Evolutionary conservation across 2,329 filamentous ascomycete genomes (phyloP).

Genomic region (Scedosporium apiospermum): DNA sequence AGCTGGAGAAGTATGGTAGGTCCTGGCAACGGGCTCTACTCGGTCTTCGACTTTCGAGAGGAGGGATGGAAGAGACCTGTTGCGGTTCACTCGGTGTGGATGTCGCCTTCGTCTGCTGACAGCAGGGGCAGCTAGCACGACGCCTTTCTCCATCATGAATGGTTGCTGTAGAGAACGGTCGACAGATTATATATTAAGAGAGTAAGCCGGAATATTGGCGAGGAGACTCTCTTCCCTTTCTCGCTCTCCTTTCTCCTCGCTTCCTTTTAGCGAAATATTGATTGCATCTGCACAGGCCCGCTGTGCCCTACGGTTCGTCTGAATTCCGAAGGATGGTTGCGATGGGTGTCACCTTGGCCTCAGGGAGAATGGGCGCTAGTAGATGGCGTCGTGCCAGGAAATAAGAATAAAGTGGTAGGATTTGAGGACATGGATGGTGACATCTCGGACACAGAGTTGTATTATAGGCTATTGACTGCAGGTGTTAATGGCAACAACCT

Average conservation of each 20-base stretch:
- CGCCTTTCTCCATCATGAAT: neutral
- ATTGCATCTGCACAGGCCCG: neutral
- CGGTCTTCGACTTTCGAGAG: neutral
- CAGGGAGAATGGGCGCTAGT: neutral
- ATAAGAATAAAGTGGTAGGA: neutral
- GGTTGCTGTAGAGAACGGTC: neutral
- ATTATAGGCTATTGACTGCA: neutral
- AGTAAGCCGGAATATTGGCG: neutral
- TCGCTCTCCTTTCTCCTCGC: neutral
- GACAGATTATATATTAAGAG: neutral
- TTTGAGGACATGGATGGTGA: neutral
- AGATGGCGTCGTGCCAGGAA: neutral
- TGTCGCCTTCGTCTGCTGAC: neutral
- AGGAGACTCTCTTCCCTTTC: neutral
- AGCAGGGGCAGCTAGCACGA: neutral
- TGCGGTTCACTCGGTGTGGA: neutral
- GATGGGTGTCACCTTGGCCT: neutral
- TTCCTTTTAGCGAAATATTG: neutral
- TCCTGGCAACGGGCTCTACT: neutral
- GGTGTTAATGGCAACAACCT: too few relatives aligned
- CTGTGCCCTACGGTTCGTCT: constrained; percentile 1
- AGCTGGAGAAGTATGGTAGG: neutral
- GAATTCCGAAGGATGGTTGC: neutral
- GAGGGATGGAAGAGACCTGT: neutral
- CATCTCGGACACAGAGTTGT: neutral